Evolutionary conservation across 1,139 yeast species (phyloP).

Genomic region (Taphrina sp.): DNA sequence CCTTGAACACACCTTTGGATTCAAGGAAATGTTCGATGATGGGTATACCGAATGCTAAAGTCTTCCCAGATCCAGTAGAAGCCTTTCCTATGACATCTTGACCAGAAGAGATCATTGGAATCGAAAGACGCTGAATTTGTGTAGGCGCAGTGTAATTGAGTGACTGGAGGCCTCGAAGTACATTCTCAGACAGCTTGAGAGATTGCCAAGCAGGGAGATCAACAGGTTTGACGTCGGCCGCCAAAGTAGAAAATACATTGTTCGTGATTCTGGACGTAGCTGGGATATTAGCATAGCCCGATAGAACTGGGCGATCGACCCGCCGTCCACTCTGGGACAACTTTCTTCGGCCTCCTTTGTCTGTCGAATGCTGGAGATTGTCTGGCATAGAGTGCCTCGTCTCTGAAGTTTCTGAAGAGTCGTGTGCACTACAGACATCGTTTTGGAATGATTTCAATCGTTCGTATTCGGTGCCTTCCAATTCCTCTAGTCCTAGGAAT

Average conservation of each 20-base stretch:
- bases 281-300: conserved; percentile 44
- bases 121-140: conserved; percentile 72
- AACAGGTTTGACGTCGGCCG: conserved; percentile 43
- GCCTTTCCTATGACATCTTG: conserved; percentile 92
- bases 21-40: conserved; percentile 57
- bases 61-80: conserved; percentile 97
- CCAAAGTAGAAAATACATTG: conserved; percentile 37
- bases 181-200: conserved; percentile 51
- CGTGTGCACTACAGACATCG: too few relatives aligned
- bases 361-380: too few relatives aligned
- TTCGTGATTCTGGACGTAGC: conserved; percentile 39
- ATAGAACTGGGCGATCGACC: conserved; percentile 46
- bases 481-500: conserved; percentile 88
- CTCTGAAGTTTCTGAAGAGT: too few relatives aligned
- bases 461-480: conserved; percentile 93
- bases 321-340: too few relatives aligned
- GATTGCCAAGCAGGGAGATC: conserved; percentile 62
- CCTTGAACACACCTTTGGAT: conserved; percentile 37
- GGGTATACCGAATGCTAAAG: conserved; percentile 94
- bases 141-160: conserved; percentile 73
- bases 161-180: conserved; percentile 58
- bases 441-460: too few relatives aligned
- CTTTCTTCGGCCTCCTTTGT: conserved; percentile 62
- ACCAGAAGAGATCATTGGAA: conserved; percentile 71
- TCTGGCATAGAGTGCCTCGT: too few relatives aligned